Base-by-base conservation (phyloP, 2,329 filamentous ascomycete species). In the Exophiala dermatitidis region DNA sequence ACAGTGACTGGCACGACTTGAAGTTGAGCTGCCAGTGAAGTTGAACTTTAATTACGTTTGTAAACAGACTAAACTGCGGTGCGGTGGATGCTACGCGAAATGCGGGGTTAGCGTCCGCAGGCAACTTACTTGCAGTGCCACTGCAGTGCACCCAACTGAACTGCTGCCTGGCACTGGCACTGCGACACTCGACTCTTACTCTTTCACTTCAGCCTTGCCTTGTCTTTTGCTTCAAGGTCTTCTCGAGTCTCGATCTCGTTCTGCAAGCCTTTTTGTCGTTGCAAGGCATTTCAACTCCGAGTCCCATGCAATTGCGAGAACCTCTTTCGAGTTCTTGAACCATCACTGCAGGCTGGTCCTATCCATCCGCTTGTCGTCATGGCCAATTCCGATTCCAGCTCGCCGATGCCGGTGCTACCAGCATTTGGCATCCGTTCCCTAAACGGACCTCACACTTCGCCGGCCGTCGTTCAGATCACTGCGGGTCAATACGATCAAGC, bases 401-500 rank as follows among this genome's bases (percentile, higher is more conserved):
- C 40, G n/a, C 6, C 29, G 30, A 49, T 42, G 34, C 52, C 54
- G 44, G 34, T 56, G 10, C 57, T 61, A 19, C 59, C 56, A 12
- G 38, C 57, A 31, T 64, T 64, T 51, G 56, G 52, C 47, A 59
- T 64, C 49, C 60, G 62, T 38, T 52, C 57, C 31, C 55, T 64
- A 3, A 50, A 59, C 41, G 56, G 53, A n/a, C 51, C 50, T 19
- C 32, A 41, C 10, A 26, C 53, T 37, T 62, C 61, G 46, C 60
- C 64, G 40, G 68, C 66, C 7, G 60, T 72, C 38, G 68, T 76
- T 33, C 68, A 68, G 46, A 63, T 76, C 52, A 70, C 71, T 40
- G 63, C 66, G 28, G 60, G 64, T 9, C 68, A 74, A 46, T 76
- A 76, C 49, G 71, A 76, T 63, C 62, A 65, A 26, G 67, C 74